Percentiles rank a stretch among this genome's conserved stretches.
Evolutionary conservation across 805 yeast species (phyloP).

Genomic region (Kluyveromyces nonfermentans): DNA sequence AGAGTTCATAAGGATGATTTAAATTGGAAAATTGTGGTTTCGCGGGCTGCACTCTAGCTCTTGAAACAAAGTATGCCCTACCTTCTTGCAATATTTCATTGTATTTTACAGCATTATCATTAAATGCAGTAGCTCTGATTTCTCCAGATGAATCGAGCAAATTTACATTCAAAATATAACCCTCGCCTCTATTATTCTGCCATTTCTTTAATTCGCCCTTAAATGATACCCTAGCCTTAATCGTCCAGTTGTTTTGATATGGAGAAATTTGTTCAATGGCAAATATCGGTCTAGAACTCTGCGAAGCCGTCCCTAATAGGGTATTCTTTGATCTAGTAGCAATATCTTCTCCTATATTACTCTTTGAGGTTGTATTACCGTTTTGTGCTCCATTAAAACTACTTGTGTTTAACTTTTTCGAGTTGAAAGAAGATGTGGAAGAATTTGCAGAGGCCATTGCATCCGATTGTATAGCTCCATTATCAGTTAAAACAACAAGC

Average conservation of each 20-base stretch:
- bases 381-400: background rate
- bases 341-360: background rate
- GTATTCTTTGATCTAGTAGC: background rate
- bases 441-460: background rate
- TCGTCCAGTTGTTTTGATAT: conserved; percentile 83
- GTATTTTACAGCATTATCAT: conserved; percentile 72
- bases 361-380: background rate
- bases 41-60: conserved; percentile 72
- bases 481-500: conserved; percentile 9
- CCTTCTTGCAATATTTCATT: conserved; percentile 78
- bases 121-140: conserved; percentile 91
- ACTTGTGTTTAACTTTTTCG: background rate
- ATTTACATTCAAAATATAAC: conserved; percentile 80
- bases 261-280: conserved; percentile 88
- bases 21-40: conserved; percentile 79
- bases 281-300: conserved; percentile 37
- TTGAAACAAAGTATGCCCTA: conserved; percentile 74
- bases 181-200: conserved; percentile 81
- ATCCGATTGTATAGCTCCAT: conserved; percentile 1
- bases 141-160: conserved; percentile 92
- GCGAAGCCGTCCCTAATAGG: conserved; percentile 13
- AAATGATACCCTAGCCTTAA: conserved; percentile 83
- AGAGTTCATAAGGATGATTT: conserved; percentile 80
- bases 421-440: background rate
- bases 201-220: conserved; percentile 84